A percentile compares a stretch with the other conserved stretches of the same genome.
These are phyloP conservation scores for Calonectria pseudoturangicola DNA, from an alignment of 2,329 filamentous ascomycete species.

Conservation along the genomic window DNA sequence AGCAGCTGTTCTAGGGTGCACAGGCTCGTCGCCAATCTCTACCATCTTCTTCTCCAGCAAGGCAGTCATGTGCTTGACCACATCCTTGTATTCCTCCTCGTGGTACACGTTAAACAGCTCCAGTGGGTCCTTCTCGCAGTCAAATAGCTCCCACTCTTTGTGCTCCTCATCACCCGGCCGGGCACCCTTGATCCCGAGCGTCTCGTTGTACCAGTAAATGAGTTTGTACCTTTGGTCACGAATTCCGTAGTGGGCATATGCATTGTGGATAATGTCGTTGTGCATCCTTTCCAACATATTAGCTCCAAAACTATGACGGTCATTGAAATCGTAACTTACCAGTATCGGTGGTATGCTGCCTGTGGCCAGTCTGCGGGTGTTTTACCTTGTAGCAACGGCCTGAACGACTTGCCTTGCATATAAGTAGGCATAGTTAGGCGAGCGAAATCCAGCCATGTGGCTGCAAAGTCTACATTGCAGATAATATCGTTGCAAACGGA, in stretches of 20 bases:
- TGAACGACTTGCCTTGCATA: constrained; percentile 71
- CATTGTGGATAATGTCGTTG: constrained; percentile 68
- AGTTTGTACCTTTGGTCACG: constrained; percentile 72
- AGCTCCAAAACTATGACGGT: too few relatives aligned
- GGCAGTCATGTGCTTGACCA: constrained; percentile 63
- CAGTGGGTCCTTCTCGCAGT: constrained; percentile 69
- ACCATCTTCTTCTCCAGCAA: constrained; percentile 69
- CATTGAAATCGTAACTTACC: constrained; percentile 42
- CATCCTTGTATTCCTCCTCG: constrained; percentile 60
- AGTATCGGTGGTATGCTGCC: constrained; percentile 73
- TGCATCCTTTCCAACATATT: constrained; percentile 64
- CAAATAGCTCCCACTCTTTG: constrained; percentile 73
- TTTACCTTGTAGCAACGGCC: constrained; percentile 58
- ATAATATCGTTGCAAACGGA: constrained; percentile 68
- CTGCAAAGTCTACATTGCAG: constrained; percentile 73
- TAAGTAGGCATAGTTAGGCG: constrained; percentile 64
- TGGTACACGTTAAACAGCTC: constrained; percentile 69
- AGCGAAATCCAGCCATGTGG: constrained; percentile 69
- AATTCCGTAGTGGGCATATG: constrained; percentile 71
- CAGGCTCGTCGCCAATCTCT: constrained; percentile 69
- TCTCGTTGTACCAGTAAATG: constrained; percentile 74
- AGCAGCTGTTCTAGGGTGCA: constrained; percentile 49
- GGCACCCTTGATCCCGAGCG: constrained; percentile 66
- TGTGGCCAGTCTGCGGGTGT: constrained; percentile 68
- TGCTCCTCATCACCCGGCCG: constrained; percentile 62